A percentile compares a stretch with the other conserved stretches of the same genome.
Conservation (phyloP, 495 filamentous ascomycete species). For the Bacidia rubella region DNA sequence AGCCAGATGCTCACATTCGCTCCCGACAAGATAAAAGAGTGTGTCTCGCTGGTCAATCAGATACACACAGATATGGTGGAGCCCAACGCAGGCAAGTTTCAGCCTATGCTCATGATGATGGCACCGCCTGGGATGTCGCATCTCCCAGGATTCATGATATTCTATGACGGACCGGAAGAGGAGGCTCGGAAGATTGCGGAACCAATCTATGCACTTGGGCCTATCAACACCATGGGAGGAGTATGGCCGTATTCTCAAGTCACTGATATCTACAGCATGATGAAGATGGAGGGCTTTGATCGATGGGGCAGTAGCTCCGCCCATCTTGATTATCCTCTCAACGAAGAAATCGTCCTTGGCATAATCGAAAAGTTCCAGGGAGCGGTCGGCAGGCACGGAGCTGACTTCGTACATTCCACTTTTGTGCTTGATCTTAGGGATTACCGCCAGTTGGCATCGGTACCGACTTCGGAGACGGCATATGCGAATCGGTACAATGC, state of each 20-base stretch:
- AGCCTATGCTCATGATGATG: slow-evolving; percentile 7
- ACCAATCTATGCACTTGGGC: slow-evolving; percentile 17
- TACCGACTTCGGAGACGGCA: slow-evolving; percentile 4
- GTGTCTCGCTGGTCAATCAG: slow-evolving; percentile 1
- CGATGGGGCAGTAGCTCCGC: slow-evolving; percentile 2
- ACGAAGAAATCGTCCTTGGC: slow-evolving; percentile 6
- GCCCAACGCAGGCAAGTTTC: slow-evolving; percentile 2
- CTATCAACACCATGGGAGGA: slow-evolving; percentile 4
- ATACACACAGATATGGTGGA: slow-evolving; percentile 1
- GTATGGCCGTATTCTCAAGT: slow-evolving; percentile 8
- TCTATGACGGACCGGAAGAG: slow-evolving; percentile 18
- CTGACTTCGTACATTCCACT: background rate
- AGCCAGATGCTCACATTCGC: slow-evolving; percentile 2
- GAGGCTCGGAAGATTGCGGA: slow-evolving; percentile 14
- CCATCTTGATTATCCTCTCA: slow-evolving; percentile 4
- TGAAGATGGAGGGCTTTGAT: slow-evolving; percentile 4
- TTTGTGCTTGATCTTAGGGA: slow-evolving; percentile 3
- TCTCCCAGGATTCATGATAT: slow-evolving; percentile 12
- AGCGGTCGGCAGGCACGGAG: background rate
- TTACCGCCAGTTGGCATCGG: slow-evolving; percentile 1
- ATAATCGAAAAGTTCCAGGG: background rate
- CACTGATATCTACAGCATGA: background rate
- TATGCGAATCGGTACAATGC: slow-evolving; percentile 15
- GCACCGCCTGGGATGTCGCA: slow-evolving; percentile 9
- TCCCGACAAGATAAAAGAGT: background rate